These are phyloP conservation scores for Gorgonomyces haynaldii DNA, from an alignment of 192 early-diverging fungal species.

Conservation along the genomic window DNA sequence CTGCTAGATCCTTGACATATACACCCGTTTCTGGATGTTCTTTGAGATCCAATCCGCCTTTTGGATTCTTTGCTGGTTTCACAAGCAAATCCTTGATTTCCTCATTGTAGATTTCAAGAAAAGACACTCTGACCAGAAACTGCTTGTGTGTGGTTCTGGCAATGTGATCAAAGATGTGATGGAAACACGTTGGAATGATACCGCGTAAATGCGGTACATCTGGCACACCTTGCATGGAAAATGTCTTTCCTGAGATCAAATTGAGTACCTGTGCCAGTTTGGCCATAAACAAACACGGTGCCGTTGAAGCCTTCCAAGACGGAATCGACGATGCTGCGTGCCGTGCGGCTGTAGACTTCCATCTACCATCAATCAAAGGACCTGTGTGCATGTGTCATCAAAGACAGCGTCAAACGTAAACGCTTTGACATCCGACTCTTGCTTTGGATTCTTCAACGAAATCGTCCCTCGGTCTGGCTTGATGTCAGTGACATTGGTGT, in stretches of 20 bases:
- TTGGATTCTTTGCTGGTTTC: conserved; percentile 19
- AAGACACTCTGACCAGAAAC: conserved; percentile 49
- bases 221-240: conserved; percentile 51
- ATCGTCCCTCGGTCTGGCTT: conserved; percentile 24
- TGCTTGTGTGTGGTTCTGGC: conserved; percentile 35
- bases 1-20: conserved; percentile 47
- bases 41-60: conserved; percentile 40
- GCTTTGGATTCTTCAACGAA: conserved; percentile 33
- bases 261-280: conserved; percentile 8
- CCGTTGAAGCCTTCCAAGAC: conserved; percentile 52
- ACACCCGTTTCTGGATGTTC: conserved; percentile 57
- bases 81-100: conserved; percentile 40
- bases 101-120: conserved; percentile 48
- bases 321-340: conserved; percentile 43
- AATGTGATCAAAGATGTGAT: conserved; percentile 54
- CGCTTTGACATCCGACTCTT: conserved; percentile 31
- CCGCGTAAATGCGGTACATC: conserved; percentile 39
- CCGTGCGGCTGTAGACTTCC: conserved; percentile 49
- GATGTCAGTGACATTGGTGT: conserved; percentile 33
- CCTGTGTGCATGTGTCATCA: conserved; percentile 43
- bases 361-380: conserved; percentile 15
- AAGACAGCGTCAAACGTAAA: conserved; percentile 52
- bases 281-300: conserved; percentile 50
- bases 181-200: conserved; percentile 51
- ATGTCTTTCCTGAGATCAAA: conserved; percentile 46